Evolutionary conservation across 768 basidiomycete species (phyloP), one percentile per base, ranked within the genome.

Genomic region (Scleroderma citrinum): DNA sequence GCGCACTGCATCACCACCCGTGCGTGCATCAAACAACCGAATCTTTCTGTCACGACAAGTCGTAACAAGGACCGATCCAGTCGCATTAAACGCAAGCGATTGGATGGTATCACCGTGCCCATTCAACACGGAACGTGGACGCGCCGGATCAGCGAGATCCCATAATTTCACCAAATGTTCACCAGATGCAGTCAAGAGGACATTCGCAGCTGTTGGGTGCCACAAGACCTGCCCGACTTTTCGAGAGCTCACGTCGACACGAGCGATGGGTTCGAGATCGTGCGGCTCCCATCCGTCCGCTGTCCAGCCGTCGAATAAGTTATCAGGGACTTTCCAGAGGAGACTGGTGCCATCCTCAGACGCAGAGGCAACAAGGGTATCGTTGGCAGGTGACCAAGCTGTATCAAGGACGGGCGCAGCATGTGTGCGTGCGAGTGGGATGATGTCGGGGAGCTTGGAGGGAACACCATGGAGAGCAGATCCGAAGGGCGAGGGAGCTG

Each of bases 151-250:
- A 3, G 83, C 84, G 46, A 97, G 75, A 69, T 98, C 95, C 89
- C 92, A 98, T 1, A 99, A 71, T 63, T 88, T 89, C 52, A 96
- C 81, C 39, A 82, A 77, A 62, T 96, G 83, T 54, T 99, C 95
- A 40, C 89, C 91, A 0, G 80, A 77, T 1, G 83, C 76, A 46
- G 79, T 83, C 4, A 93, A 91, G 32, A 99, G 75, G 16, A 98
- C 83, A 58, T 91, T 85, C 24, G 81, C 66, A 0, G 96, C 92
- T 2, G 89, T 89, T 1, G 95, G 93, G 65, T 98, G 92, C 77
- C 91, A 99, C 26, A 88, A 70, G 36, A 96, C 87, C 61, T 97
- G 95, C 0, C 95, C 95, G 52, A 95, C 81, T 71, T 97, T 96
- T 52, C 92, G 82, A 1, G 85, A 76, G 7, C 85, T 87, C 12